phyloP scores from a whole-genome alignment of 1,284 basidiomycete species.

The Wallemia ichthyophaga region DNA sequence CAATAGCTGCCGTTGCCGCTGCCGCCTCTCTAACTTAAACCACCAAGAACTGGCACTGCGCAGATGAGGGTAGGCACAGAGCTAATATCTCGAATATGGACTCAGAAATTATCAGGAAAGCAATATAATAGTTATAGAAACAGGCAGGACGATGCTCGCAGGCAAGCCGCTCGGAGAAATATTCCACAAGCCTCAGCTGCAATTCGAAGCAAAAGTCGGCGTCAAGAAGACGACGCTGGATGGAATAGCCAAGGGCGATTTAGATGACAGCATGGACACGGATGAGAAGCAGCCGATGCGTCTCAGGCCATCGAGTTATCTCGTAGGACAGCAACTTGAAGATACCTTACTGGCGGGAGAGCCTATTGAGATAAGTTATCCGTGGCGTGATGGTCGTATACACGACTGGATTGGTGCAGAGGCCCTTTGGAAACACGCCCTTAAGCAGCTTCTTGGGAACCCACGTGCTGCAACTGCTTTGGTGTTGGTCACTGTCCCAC shows the following conservation, averaged over 20 bases:
- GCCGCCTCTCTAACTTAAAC: not conserved
- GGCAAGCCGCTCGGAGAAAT: not conserved
- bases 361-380: slow-evolving; percentile 46
- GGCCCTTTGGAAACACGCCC: slow-evolving; percentile 44
- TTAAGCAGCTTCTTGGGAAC: not conserved
- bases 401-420: slow-evolving; percentile 70
- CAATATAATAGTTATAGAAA: not conserved
- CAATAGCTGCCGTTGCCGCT: no score
- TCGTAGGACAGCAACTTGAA: slow-evolving; percentile 51
- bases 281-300: slow-evolving; percentile 5
- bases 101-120: not conserved
- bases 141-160: not conserved
- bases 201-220: not conserved
- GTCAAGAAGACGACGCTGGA: not conserved
- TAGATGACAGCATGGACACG: slow-evolving; percentile 5
- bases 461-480: slow-evolving; percentile 23
- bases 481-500: slow-evolving; percentile 37
- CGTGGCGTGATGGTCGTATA: slow-evolving; percentile 44
- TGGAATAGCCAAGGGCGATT: not conserved
- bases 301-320: slow-evolving; percentile 38
- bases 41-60: no score
- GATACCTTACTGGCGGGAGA: slow-evolving; percentile 42
- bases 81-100: not conserved
- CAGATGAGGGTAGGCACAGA: not conserved
- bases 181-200: not conserved